Percentiles rank a stretch among this genome's conserved stretches.
Conservation (phyloP, 2,329 filamentous ascomycete species). For the Cordyceps pruinosa region DNA sequence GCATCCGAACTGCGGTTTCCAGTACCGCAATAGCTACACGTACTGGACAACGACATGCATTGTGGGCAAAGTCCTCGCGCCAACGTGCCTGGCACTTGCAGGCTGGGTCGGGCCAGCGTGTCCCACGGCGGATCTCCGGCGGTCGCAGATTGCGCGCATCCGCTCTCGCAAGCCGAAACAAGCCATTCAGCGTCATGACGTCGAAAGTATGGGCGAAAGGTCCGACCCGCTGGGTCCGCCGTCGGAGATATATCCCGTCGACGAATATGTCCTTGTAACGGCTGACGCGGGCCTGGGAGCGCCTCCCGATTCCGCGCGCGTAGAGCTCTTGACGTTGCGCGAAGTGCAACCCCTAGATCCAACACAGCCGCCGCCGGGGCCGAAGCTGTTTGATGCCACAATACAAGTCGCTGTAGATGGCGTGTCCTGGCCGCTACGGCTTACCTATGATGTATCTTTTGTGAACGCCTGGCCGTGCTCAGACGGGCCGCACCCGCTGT, state of each 20-base stretch:
- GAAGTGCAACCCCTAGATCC: slow-evolving; percentile 19
- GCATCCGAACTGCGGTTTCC: slow-evolving; percentile 64
- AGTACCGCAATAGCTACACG: slow-evolving; percentile 66
- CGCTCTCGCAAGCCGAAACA: slow-evolving; percentile 53
- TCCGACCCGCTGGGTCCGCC: slow-evolving; percentile 63
- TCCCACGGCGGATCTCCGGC: slow-evolving; percentile 58
- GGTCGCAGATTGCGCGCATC: slow-evolving; percentile 64
- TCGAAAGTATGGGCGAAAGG: slow-evolving; percentile 58
- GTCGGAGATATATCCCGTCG: slow-evolving; percentile 55
- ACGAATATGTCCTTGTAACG: slow-evolving; percentile 57
- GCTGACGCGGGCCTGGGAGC: slow-evolving; percentile 52
- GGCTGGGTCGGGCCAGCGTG: slow-evolving; percentile 71
- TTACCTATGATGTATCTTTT: slow-evolving; percentile 60
- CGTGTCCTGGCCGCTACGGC: slow-evolving; percentile 54
- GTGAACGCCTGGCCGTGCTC: slow-evolving; percentile 59
- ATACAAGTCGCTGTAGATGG: slow-evolving; percentile 59
- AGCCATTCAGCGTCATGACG: slow-evolving; percentile 49
- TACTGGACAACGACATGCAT: slow-evolving; percentile 70
- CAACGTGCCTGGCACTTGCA: slow-evolving; percentile 62
- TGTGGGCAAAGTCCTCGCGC: slow-evolving; percentile 67
- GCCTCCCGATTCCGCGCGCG: slow-evolving; percentile 52
- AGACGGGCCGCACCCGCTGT: slow-evolving; percentile 60
- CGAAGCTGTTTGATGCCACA: slow-evolving; percentile 51
- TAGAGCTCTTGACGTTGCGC: slow-evolving; percentile 59
- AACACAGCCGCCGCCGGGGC: slow-evolving; percentile 22